Evolutionary conservation across 1,139 yeast genomes (phyloP).

Genomic region (Arxiozyma bovina): DNA sequence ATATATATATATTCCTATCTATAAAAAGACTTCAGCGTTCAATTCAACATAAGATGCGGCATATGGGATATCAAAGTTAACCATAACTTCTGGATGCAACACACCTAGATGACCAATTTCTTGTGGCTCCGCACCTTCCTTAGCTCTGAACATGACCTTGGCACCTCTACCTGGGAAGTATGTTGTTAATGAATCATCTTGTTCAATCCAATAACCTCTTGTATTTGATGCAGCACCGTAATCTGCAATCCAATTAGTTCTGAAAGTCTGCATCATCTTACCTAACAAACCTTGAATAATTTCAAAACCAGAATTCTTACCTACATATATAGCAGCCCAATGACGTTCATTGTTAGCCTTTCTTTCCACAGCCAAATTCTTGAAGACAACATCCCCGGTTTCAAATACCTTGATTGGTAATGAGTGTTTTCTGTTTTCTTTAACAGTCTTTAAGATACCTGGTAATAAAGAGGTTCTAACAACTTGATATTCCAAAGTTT

Average conservation of each 20-base stretch:
- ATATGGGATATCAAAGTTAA: conserved; percentile 79
- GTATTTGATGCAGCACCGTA: conserved; percentile 37
- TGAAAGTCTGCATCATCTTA: conserved; percentile 90
- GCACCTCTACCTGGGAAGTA: conserved; percentile 99
- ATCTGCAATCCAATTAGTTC: conserved; percentile 73
- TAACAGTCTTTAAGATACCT: conserved; percentile 88
- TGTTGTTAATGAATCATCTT: conserved; percentile 57
- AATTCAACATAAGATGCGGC: conserved; percentile 89
- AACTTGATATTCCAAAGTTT: conserved; percentile 93
- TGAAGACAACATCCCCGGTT: conserved; percentile 88
- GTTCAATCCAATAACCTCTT: conserved; percentile 83
- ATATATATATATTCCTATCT: conserved; percentile 11
- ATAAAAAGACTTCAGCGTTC: conserved; percentile 76
- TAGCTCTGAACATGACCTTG: conserved; percentile 61
- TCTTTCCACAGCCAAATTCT: conserved; percentile 72
- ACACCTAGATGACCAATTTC: conserved; percentile 85
- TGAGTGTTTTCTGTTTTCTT: conserved; percentile 92
- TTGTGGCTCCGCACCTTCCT: conserved; percentile 46
- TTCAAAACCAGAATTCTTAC: conserved; percentile 93
- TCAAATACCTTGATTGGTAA: conserved; percentile 93
- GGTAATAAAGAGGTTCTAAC: conserved; percentile 92
- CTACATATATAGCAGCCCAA: conserved; percentile 91
- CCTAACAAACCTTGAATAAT: conserved; percentile 89
- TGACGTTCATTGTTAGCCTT: conserved; percentile 87
- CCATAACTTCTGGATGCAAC: conserved; percentile 89